A percentile compares a stretch with the other conserved stretches of the same genome.
These are phyloP conservation scores for Sporisorium reilianum DNA, from an alignment of 1,284 basidiomycete genomes.

Conservation along the genomic window DNA sequence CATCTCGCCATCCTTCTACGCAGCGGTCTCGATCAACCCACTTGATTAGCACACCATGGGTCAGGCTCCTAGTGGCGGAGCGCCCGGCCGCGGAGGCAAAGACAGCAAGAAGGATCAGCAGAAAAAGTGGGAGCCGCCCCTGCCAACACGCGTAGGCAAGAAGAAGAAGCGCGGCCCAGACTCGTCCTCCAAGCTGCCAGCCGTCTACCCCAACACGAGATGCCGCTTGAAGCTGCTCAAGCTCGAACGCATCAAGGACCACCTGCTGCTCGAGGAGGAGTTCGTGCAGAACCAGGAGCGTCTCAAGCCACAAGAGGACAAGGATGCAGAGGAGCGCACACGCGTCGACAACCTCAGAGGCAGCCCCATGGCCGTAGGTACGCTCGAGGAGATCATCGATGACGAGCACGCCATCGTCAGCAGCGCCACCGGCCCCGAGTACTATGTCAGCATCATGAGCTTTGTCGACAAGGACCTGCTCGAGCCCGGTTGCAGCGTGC, in stretches of 20 bases:
- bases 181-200: slow-evolving; percentile 88
- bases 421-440: slow-evolving; percentile 93
- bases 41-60: slow-evolving; percentile 48
- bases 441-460: slow-evolving; percentile 97
- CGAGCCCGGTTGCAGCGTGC: slow-evolving; percentile 94
- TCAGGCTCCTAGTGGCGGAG: slow-evolving; percentile 62
- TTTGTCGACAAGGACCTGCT: slow-evolving; percentile 99
- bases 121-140: slow-evolving; percentile 99
- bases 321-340: slow-evolving; percentile 93
- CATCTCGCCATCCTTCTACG: not conserved
- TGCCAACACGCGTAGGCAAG: slow-evolving; percentile 96
- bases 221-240: slow-evolving; percentile 96
- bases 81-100: slow-evolving; percentile 60
- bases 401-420: slow-evolving; percentile 99
- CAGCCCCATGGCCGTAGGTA: slow-evolving; percentile 95
- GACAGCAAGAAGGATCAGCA: slow-evolving; percentile 73
- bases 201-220: slow-evolving; percentile 93
- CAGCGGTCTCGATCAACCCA: not conserved
- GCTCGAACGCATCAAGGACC: slow-evolving; percentile 97
- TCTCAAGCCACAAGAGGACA: slow-evolving; percentile 79
- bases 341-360: slow-evolving; percentile 95
- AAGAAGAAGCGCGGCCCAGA: slow-evolving; percentile 91
- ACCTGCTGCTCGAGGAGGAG: slow-evolving; percentile 95
- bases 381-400: slow-evolving; percentile 98
- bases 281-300: slow-evolving; percentile 94